A percentile compares a stretch with the other conserved stretches of the same genome.
phyloP scores from a whole-genome alignment of 768 basidiomycete species.

The Phaeolepiota aurea region DNA sequence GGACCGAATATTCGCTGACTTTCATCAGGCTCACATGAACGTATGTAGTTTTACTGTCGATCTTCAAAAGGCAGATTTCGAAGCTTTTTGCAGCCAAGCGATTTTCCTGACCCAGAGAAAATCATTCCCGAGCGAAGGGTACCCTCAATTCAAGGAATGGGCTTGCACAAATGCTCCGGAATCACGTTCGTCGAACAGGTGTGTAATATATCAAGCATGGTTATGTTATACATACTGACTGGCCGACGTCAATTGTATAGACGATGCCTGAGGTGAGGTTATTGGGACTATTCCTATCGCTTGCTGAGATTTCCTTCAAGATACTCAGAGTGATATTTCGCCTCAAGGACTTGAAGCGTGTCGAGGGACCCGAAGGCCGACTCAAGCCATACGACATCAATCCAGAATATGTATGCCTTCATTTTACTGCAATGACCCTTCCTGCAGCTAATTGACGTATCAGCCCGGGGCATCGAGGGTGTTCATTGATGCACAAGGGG shows the following conservation, averaged over 20 bases:
- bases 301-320: not conserved
- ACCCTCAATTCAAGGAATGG: too few relatives aligned
- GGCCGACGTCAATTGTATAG: constrained; percentile 6
- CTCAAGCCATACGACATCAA: constrained; percentile 6
- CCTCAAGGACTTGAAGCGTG: constrained; percentile 7
- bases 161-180: too few relatives aligned
- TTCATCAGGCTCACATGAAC: too few relatives aligned
- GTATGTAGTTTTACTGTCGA: too few relatives aligned
- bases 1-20: too few relatives aligned
- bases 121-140: too few relatives aligned
- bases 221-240: not conserved
- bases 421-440: not conserved
- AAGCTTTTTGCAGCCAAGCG: too few relatives aligned
- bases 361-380: constrained; percentile 7
- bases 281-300: not conserved
- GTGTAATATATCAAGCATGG: not conserved
- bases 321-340: constrained; percentile 12
- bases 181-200: constrained; percentile 15
- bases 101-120: too few relatives aligned
- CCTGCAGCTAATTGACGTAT: not conserved
- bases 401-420: constrained; percentile 1
- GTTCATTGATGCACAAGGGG: not conserved
- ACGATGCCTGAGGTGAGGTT: constrained; percentile 14
- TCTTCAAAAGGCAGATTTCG: too few relatives aligned
- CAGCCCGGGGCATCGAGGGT: not conserved